Evolutionary conservation across 768 basidiomycete genomes (phyloP), one percentile per base, ranked within the genome.

Genomic region (Suillus subaureus): DNA sequence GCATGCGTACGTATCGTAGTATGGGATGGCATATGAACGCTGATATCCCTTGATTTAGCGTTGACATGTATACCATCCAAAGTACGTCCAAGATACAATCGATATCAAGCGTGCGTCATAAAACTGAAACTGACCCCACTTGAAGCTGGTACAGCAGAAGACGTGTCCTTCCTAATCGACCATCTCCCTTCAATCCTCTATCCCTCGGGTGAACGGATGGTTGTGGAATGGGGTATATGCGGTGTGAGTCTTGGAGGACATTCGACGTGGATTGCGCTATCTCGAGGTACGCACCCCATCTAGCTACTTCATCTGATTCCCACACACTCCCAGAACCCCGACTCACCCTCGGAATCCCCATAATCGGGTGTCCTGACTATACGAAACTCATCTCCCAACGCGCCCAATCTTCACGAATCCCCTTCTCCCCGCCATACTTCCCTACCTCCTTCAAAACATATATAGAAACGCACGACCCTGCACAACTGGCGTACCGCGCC

Each of bases 191-290:
- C 87, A 0, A 90, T 89, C 72, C 74, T 96, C 11, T 96, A 89
- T 72, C 93, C 94, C 0, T 68, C 77, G 15, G 87, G 79, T 13
- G 88, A 93, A 68, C 81, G 85, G 33, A 73, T 71, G 16, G 83
- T 96, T 43, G 81, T 78, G 7, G 82, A 86, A 64, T 97, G 90
- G 89, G 87, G 87, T 13, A 81, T 91, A 4, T 83, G 86, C 0
- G 95, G 95, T 0, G 82, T 90, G 69, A 92, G 90, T 66, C 85
- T 97, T 0, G 95, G 94, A 1, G 94, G 94, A 0, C 94, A 97
- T 73, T 83, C 92, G 0, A 82, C 91, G 0, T 96, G 94, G 94
- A 82, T 91, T 37, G 79, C 83, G 2, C 82, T 93, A 42, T 72
- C 83, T 26, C 79, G 80, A 68, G 83, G 84, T 80, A 73, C 18